These are phyloP conservation scores for Dichotomopilus funicola DNA, from an alignment of 2,329 filamentous ascomycete genomes.

Conservation along the genomic window DNA sequence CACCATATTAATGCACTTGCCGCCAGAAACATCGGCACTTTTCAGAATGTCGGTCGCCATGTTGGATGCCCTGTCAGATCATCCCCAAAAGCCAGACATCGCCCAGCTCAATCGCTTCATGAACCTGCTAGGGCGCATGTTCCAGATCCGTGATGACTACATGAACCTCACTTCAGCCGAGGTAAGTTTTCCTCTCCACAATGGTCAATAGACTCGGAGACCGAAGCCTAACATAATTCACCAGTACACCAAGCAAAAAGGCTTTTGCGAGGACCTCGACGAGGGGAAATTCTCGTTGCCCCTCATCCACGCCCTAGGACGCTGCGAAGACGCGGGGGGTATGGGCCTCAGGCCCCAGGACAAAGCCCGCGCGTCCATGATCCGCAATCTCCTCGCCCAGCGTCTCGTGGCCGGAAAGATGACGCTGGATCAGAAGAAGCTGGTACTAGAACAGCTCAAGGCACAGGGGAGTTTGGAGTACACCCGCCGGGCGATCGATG, in stretches of 20 bases:
- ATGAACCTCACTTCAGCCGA: constrained; percentile 25
- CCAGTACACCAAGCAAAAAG: constrained; percentile 33
- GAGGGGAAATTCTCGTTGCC: constrained; percentile 37
- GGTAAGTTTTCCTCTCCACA: constrained; percentile 4
- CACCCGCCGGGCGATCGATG: background rate
- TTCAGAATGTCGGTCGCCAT: constrained; percentile 17
- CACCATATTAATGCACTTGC: background rate
- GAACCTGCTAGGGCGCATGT: constrained; percentile 25
- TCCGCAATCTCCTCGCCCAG: constrained; percentile 11
- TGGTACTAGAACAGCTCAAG: constrained; percentile 7
- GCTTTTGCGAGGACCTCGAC: constrained; percentile 36
- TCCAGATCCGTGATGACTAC: constrained; percentile 32
- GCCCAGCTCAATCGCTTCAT: constrained; percentile 2
- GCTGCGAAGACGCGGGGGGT: background rate
- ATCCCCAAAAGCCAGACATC: background rate
- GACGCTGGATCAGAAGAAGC: constrained; percentile 9
- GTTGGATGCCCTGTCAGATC: constrained; percentile 2
- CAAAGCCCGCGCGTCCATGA: background rate
- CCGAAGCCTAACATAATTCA: background rate
- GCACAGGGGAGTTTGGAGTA: constrained; percentile 7
- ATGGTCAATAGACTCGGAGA: background rate
- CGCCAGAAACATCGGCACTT: background rate
- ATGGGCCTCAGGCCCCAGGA: too few species aligned
- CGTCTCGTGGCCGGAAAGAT: constrained; percentile 1
- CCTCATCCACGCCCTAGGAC: constrained; percentile 22